A percentile compares a stretch with the other conserved stretches of the same genome.
phyloP scores from a whole-genome alignment of 2,329 filamentous ascomycete species.

The Aspergillus sp. region DNA sequence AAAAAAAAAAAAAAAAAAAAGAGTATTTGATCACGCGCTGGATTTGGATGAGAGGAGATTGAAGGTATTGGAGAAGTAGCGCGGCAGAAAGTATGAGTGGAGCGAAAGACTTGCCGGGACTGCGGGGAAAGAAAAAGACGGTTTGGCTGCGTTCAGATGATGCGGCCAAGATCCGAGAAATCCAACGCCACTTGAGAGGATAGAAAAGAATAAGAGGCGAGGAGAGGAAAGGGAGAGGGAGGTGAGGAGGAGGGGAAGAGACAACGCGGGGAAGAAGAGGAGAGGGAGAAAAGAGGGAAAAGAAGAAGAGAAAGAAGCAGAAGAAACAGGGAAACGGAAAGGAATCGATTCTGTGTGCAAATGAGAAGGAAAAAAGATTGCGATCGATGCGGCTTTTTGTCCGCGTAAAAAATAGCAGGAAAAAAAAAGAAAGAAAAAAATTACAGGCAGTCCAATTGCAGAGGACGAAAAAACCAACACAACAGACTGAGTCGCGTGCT shows the following conservation, averaged over 20 bases:
- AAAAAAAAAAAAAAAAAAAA: background rate
- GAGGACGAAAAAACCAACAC: too few relatives aligned
- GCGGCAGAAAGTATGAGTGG: constrained; percentile 1
- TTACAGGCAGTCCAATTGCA: too few relatives aligned
- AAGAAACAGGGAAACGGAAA: background rate
- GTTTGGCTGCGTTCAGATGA: background rate
- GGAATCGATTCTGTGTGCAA: too few relatives aligned
- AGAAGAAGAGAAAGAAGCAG: background rate
- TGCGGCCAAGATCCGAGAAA: constrained; percentile 3
- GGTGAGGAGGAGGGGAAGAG: background rate
- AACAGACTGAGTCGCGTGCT: too few relatives aligned
- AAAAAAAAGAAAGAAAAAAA: too few relatives aligned
- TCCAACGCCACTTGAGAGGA: background rate
- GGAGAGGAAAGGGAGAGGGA: background rate
- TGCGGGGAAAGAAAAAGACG: constrained; percentile 7
- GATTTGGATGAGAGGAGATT: background rate
- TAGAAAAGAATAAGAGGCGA: background rate
- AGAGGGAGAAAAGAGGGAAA: constrained; percentile 1
- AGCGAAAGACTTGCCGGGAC: constrained; percentile 6
- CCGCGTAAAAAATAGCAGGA: too few relatives aligned
- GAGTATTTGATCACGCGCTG: background rate
- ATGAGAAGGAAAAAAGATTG: too few relatives aligned
- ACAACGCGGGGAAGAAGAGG: background rate
- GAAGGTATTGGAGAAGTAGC: background rate
- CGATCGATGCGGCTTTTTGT: too few relatives aligned